These are phyloP conservation scores for Floccularia luteovirens DNA, from an alignment of 768 basidiomycete genomes.

Conservation along the genomic window DNA sequence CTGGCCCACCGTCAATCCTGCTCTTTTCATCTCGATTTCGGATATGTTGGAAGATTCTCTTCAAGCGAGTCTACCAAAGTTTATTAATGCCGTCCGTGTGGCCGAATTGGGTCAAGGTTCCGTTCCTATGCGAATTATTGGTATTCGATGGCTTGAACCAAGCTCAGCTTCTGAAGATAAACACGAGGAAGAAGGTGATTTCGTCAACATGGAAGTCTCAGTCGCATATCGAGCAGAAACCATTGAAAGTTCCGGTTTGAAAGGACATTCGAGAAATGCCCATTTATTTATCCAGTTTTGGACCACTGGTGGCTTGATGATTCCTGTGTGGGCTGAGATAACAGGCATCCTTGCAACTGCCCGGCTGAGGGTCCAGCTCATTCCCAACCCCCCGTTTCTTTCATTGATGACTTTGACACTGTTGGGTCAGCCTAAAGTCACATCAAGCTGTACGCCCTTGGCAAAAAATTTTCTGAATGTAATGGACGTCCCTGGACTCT, in stretches of 20 bases:
- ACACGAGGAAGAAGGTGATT: slow-evolving; percentile 34
- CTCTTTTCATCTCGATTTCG: slow-evolving; percentile 45
- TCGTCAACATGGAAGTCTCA: slow-evolving; percentile 64
- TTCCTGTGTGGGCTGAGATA: slow-evolving; percentile 68
- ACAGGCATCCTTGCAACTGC: slow-evolving; percentile 57
- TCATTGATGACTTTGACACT: slow-evolving; percentile 46
- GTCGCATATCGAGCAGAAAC: slow-evolving; percentile 58
- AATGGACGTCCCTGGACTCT: slow-evolving; percentile 71
- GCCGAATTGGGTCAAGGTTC: slow-evolving; percentile 64
- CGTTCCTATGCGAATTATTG: slow-evolving; percentile 62
- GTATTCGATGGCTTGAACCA: slow-evolving; percentile 44
- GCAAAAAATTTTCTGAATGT: slow-evolving; percentile 59
- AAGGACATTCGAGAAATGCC: slow-evolving; percentile 44
- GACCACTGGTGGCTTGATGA: slow-evolving; percentile 32
- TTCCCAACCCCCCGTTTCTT: slow-evolving; percentile 60
- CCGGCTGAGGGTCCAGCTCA: slow-evolving; percentile 65
- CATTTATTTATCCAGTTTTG: slow-evolving; percentile 69
- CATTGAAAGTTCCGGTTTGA: slow-evolving; percentile 23
- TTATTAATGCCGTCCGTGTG: slow-evolving; percentile 54
- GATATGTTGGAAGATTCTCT: slow-evolving; percentile 62
- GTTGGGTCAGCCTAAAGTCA: slow-evolving; percentile 63
- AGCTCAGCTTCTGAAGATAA: slow-evolving; percentile 17
- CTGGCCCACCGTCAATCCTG: slow-evolving; percentile 73
- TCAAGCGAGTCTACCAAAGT: slow-evolving; percentile 41
- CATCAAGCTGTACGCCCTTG: slow-evolving; percentile 59